phyloP scores from a whole-genome alignment of 495 filamentous ascomycete species.

The Podospora conica region DNA sequence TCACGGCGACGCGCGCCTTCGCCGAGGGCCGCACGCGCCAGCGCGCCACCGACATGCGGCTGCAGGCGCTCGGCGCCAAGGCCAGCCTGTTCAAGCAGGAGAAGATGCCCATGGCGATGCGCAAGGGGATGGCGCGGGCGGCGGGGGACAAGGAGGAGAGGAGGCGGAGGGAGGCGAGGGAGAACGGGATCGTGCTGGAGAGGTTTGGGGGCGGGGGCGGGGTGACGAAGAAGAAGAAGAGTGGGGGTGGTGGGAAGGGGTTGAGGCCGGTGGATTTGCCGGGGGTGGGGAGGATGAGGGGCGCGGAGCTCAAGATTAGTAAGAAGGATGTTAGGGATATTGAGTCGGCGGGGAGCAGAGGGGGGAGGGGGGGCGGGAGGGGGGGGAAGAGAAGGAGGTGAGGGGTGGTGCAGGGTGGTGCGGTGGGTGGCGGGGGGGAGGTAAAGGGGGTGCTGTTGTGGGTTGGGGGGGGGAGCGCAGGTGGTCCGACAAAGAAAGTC shows the following conservation, averaged over 20 bases:
- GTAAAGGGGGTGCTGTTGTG: no score
- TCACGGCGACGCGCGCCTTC: constrained; percentile 25
- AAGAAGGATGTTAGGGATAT: constrained; percentile 68
- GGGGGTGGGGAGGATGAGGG: constrained; percentile 70
- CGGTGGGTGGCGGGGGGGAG: no score
- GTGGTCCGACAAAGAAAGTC: no score
- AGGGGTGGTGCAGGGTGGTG: background rate
- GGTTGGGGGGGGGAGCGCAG: no score
- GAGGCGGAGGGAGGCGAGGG: constrained; percentile 69
- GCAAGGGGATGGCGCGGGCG: constrained; percentile 70
- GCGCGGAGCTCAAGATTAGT: constrained; percentile 73
- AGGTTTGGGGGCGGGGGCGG: constrained; percentile 36
- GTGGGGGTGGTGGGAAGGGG: constrained; percentile 41
- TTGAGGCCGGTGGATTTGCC: constrained; percentile 68
- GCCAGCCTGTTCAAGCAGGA: constrained; percentile 62
- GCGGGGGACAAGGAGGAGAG: constrained; percentile 57
- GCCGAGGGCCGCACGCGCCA: constrained; percentile 44
- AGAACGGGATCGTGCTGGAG: constrained; percentile 89
- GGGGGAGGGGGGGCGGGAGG: constrained; percentile 24
- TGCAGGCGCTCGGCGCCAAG: constrained; percentile 75
- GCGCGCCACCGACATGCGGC: constrained; percentile 74
- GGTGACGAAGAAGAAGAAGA: constrained; percentile 37
- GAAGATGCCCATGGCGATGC: constrained; percentile 77
- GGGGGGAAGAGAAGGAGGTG: constrained; percentile 26
- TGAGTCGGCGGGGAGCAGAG: constrained; percentile 33